Evolutionary conservation across 371 early-diverging fungal genomes (phyloP).

Genomic region (Coemansia sp.): DNA sequence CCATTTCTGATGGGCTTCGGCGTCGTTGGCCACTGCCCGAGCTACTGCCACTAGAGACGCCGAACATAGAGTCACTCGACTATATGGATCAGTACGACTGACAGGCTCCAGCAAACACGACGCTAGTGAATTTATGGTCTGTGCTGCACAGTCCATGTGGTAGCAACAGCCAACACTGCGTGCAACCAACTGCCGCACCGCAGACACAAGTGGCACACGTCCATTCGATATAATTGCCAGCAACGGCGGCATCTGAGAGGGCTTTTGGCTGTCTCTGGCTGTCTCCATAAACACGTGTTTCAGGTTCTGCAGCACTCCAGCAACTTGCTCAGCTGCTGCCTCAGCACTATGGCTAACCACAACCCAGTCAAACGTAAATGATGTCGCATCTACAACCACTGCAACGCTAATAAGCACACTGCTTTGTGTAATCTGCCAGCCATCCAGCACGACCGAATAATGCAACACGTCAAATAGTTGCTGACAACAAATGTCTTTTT

Average conservation of each 20-base stretch:
- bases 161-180: not conserved
- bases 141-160: conserved; percentile 5
- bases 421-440: not conserved
- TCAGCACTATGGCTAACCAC: not conserved
- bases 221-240: conserved; percentile 1
- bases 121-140: conserved; percentile 1
- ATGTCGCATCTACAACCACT: not conserved
- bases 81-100: not conserved
- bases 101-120: not conserved
- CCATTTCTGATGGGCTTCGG: conserved; percentile 14
- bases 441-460: conserved; percentile 2
- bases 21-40: conserved; percentile 2
- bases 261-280: not conserved
- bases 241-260: not conserved
- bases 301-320: not conserved
- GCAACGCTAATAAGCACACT: not conserved
- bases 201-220: not conserved
- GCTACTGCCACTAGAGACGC: conserved; percentile 9
- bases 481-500: not conserved
- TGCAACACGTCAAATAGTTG: not conserved
- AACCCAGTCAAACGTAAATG: conserved; percentile 1
- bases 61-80: not conserved
- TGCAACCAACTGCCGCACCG: not conserved
- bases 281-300: not conserved
- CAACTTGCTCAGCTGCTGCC: not conserved